phyloP scores from a whole-genome alignment of 306 rosid genomes.

The Rosa lucieae region DNA sequence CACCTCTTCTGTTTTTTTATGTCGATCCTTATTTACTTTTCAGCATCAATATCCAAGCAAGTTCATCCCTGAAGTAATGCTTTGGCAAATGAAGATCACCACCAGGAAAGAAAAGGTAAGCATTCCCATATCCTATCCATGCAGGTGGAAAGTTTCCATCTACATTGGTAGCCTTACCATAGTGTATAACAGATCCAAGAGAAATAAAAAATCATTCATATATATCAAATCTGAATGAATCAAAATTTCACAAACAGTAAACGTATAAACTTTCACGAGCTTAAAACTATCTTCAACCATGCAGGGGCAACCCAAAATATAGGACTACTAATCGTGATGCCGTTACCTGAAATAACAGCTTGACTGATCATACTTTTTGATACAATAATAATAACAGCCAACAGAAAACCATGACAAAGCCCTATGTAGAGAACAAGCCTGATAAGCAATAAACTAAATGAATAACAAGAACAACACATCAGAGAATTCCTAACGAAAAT shows the following conservation, averaged over 20 bases:
- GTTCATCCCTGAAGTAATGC: constrained; percentile 6
- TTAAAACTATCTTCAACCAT: neutral
- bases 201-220: constrained; percentile 17
- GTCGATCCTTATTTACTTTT: neutral
- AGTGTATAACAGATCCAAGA: constrained; percentile 25
- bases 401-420: constrained; percentile 98
- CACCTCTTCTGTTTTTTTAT: neutral
- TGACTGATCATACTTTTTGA: constrained; percentile 87
- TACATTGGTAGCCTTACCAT: constrained; percentile 90
- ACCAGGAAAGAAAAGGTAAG: constrained; percentile 29
- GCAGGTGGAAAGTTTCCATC: constrained; percentile 95
- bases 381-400: constrained; percentile 96
- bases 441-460: constrained; percentile 13
- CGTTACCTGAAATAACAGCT: constrained; percentile 86
- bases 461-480: neutral
- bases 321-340: neutral
- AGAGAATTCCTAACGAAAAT: neutral
- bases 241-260: neutral
- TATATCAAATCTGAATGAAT: neutral
- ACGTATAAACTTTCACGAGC: neutral
- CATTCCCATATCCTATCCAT: constrained; percentile 95
- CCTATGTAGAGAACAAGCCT: constrained; percentile 41
- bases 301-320: neutral
- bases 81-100: constrained; percentile 10
- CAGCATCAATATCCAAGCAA: neutral